Evolutionary conservation across 129 eudicot genomes (phyloP).

Genomic region (Arctium minus): DNA sequence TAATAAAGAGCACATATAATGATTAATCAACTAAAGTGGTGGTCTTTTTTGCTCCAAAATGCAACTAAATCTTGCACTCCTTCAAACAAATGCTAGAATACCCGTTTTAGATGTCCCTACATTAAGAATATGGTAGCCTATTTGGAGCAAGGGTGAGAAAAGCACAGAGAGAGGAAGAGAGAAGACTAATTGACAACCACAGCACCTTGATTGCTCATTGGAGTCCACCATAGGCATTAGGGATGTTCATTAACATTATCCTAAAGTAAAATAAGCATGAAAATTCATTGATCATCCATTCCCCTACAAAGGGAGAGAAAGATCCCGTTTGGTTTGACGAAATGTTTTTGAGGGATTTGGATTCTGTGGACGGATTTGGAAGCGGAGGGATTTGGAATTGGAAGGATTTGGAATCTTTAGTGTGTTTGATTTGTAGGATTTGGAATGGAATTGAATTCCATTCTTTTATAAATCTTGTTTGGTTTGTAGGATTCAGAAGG

Average conservation of each 20-base stretch:
- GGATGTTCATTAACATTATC: too few species aligned
- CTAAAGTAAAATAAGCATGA: background rate
- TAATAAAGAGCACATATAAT: background rate
- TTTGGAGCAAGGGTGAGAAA: too few species aligned
- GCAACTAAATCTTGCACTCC: background rate
- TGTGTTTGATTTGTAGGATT: background rate
- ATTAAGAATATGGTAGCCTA: background rate
- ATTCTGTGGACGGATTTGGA: too few species aligned
- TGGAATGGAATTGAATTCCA: background rate
- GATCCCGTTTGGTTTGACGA: background rate
- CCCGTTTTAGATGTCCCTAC: too few species aligned
- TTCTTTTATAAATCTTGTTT: too few species aligned
- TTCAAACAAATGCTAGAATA: too few species aligned
- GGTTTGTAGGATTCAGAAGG: background rate
- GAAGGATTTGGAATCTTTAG: background rate
- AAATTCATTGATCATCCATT: background rate
- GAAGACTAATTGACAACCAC: too few species aligned
- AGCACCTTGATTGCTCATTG: too few species aligned
- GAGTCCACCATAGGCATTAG: background rate
- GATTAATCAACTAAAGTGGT: background rate
- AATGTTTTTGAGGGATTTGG: background rate
- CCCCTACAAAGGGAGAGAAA: background rate
- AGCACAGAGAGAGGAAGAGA: background rate
- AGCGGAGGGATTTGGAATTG: too few species aligned
- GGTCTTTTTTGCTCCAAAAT: background rate